Conservation (phyloP, 2,329 filamentous ascomycete species). For the Xylaria sp. region DNA sequence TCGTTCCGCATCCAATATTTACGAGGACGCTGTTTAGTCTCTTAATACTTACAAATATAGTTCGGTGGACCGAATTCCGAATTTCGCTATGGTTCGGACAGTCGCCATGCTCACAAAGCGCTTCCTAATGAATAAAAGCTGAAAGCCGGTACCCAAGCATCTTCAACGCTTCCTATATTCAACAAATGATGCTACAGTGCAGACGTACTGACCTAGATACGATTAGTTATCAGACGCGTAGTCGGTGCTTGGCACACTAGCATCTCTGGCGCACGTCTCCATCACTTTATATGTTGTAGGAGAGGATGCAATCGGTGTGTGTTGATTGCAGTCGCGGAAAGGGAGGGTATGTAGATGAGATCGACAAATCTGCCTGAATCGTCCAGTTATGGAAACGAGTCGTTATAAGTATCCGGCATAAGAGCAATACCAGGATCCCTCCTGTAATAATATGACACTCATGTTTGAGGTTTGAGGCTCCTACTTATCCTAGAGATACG, state of each 20-base stretch:
- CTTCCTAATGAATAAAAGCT: too few species aligned
- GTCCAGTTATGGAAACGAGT: not conserved
- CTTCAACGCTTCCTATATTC: not conserved
- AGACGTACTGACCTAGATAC: not conserved
- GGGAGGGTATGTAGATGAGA: not conserved
- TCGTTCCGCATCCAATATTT: too few species aligned
- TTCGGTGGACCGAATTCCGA: too few species aligned
- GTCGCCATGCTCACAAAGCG: too few species aligned
- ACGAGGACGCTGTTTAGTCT: too few species aligned
- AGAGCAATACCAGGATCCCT: conserved; percentile 18
- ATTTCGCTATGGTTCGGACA: too few species aligned
- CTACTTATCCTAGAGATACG: not conserved
- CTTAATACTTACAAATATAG: too few species aligned
- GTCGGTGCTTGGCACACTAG: not conserved
- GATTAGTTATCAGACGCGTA: not conserved
- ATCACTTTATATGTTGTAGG: not conserved
- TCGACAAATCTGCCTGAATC: not conserved
- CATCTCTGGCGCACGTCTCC: not conserved
- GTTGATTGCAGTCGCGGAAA: not conserved
- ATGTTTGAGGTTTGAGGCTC: conserved; percentile 26
- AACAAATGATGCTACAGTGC: not conserved
- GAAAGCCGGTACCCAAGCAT: not conserved
- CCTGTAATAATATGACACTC: conserved; percentile 22
- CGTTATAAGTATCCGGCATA: not conserved
- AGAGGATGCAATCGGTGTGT: not conserved